Evolutionary conservation across 345 rosid genomes (phyloP).

Genomic region (Lepidium africanum): DNA sequence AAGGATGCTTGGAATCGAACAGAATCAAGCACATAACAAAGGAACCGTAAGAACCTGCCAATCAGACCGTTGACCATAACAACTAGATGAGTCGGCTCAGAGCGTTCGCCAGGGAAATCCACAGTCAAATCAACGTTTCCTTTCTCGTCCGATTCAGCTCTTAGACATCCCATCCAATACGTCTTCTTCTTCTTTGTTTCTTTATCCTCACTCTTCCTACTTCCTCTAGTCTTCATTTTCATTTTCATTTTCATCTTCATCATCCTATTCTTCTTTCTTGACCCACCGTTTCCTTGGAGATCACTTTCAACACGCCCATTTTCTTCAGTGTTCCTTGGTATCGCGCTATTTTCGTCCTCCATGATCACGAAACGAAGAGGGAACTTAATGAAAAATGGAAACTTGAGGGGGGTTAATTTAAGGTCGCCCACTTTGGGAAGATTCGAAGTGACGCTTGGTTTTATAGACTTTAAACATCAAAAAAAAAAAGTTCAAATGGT

Average conservation of each 20-base stretch:
- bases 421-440: not conserved
- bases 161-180: constrained; percentile 46
- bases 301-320: not conserved
- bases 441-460: not conserved
- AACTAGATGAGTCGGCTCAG: constrained; percentile 58
- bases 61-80: constrained; percentile 81
- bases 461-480: not conserved
- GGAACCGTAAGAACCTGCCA: constrained; percentile 51
- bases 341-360: constrained; percentile 1
- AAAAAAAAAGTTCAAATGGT: not conserved
- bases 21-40: constrained; percentile 1
- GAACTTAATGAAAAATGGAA: not conserved
- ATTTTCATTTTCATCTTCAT: not conserved
- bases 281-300: not conserved
- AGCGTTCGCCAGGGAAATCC: constrained; percentile 34
- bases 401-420: not conserved
- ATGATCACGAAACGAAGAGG: not conserved
- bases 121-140: constrained; percentile 48
- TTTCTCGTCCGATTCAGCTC: constrained; percentile 31
- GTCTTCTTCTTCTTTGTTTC: constrained; percentile 17
- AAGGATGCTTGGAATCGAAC: not conserved
- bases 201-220: not conserved
- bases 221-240: not conserved
- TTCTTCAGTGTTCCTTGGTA: not conserved
- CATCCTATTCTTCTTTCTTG: not conserved